Conservation (phyloP, 129 eudicot genomes). For the Flaveria linearis region DNA sequence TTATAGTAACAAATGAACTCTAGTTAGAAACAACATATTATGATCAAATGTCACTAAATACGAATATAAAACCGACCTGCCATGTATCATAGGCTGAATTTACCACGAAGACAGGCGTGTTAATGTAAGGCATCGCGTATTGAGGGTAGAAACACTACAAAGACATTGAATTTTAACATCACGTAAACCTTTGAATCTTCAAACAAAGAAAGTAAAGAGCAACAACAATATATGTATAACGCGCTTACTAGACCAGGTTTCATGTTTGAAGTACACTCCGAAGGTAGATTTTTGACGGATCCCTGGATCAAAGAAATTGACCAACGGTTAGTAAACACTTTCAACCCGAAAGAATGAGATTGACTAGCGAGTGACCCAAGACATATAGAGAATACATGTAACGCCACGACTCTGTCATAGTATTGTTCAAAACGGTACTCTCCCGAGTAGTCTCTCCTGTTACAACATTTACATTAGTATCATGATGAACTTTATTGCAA, state of each 20-base stretch:
- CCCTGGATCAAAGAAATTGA: slow-evolving; percentile 36
- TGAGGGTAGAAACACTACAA: slow-evolving; percentile 48
- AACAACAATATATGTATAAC: background rate
- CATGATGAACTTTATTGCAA: too few relatives aligned
- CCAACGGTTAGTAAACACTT: background rate
- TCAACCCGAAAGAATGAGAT: background rate
- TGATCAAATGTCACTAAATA: background rate
- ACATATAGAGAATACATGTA: slow-evolving; percentile 35
- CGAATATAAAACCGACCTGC: slow-evolving; percentile 33
- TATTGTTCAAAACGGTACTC: slow-evolving; percentile 23
- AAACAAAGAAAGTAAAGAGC: background rate
- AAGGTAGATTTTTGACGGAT: slow-evolving; percentile 40
- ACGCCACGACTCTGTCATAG: slow-evolving; percentile 29
- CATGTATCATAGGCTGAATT: slow-evolving; percentile 50
- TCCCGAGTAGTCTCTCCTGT: slow-evolving; percentile 41
- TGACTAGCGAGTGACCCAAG: background rate
- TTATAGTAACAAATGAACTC: background rate
- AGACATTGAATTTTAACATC: background rate
- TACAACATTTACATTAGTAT: slow-evolving; percentile 4
- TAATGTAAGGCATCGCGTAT: slow-evolving; percentile 26
- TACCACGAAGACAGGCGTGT: slow-evolving; percentile 38
- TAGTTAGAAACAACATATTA: background rate
- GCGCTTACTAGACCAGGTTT: slow-evolving; percentile 40
- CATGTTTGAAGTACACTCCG: slow-evolving; percentile 44
- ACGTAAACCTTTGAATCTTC: background rate